A percentile compares a stretch with the other conserved stretches of the same genome.
Evolutionary conservation across 805 yeast genomes (phyloP).

Genomic region (Lachancea lanzarotensis): DNA sequence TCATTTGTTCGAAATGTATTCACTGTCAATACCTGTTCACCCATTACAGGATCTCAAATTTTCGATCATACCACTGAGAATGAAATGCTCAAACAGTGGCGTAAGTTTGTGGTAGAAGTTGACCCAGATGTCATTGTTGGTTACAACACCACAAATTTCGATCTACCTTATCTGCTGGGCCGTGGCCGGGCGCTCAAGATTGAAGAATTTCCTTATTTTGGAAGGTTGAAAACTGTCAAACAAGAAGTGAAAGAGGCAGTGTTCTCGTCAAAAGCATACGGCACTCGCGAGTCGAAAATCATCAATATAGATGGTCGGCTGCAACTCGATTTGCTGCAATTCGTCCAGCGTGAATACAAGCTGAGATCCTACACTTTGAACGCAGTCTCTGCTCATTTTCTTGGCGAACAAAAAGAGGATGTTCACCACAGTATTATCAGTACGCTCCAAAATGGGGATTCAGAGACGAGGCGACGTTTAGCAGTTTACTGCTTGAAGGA

Average conservation of each 20-base stretch:
- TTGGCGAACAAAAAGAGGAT: slow-evolving; percentile 95
- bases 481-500: slow-evolving; percentile 97
- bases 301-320: slow-evolving; percentile 93
- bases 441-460: slow-evolving; percentile 83
- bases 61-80: slow-evolving; percentile 67
- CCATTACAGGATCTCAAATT: slow-evolving; percentile 90
- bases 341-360: slow-evolving; percentile 90
- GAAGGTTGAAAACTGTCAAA: slow-evolving; percentile 58
- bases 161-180: slow-evolving; percentile 85
- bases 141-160: slow-evolving; percentile 90
- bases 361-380: slow-evolving; percentile 90
- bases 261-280: slow-evolving; percentile 92
- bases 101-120: slow-evolving; percentile 69
- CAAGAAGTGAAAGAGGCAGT: slow-evolving; percentile 78
- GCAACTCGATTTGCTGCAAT: slow-evolving; percentile 89
- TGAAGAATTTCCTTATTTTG: slow-evolving; percentile 73
- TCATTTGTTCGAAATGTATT: slow-evolving; percentile 95
- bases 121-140: slow-evolving; percentile 98
- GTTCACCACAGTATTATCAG: slow-evolving; percentile 97
- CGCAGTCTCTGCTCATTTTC: slow-evolving; percentile 88
- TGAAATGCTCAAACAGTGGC: slow-evolving; percentile 83
- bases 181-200: slow-evolving; percentile 72
- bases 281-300: slow-evolving; percentile 87
- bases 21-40: slow-evolving; percentile 84
- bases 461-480: slow-evolving; percentile 87